Conservation (phyloP, 768 basidiomycete genomes). For the Collybia mongolica region DNA sequence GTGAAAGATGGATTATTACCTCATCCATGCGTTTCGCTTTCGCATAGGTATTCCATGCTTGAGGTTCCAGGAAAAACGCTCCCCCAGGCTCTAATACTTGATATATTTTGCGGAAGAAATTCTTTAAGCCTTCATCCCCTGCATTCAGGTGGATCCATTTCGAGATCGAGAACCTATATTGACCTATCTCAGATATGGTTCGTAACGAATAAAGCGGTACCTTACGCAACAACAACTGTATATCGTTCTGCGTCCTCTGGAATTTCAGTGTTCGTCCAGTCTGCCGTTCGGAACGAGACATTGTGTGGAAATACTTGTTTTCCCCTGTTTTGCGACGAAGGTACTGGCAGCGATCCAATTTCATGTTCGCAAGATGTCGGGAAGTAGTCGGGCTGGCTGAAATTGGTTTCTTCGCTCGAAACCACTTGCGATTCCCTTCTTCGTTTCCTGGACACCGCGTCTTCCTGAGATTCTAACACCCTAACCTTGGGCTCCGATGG, state of each 20-base stretch:
- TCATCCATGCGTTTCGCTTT: constrained; percentile 72
- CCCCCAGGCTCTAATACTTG: constrained; percentile 60
- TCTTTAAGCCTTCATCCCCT: constrained; percentile 68
- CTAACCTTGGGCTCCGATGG: constrained; percentile 23
- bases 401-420: not conserved
- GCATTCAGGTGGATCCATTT: constrained; percentile 92
- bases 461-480: not conserved
- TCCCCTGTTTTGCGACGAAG: constrained; percentile 32
- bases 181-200: not conserved
- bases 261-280: constrained; percentile 66
- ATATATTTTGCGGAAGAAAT: constrained; percentile 67
- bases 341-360: constrained; percentile 74
- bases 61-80: constrained; percentile 76
- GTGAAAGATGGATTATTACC: constrained; percentile 26
- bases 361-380: constrained; percentile 75
- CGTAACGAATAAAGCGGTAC: constrained; percentile 5
- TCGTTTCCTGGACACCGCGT: constrained; percentile 6
- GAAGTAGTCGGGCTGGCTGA: constrained; percentile 51
- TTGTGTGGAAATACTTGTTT: constrained; percentile 73
- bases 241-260: constrained; percentile 62
- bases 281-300: constrained; percentile 63
- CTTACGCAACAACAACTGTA: constrained; percentile 80
- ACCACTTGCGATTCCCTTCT: constrained; percentile 21
- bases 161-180: constrained; percentile 72
- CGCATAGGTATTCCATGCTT: constrained; percentile 81